Percentiles rank a stretch among this genome's conserved stretches.
Evolutionary conservation across 257 asterid genomes (phyloP).

Genomic region (Forsythia suspensa): DNA sequence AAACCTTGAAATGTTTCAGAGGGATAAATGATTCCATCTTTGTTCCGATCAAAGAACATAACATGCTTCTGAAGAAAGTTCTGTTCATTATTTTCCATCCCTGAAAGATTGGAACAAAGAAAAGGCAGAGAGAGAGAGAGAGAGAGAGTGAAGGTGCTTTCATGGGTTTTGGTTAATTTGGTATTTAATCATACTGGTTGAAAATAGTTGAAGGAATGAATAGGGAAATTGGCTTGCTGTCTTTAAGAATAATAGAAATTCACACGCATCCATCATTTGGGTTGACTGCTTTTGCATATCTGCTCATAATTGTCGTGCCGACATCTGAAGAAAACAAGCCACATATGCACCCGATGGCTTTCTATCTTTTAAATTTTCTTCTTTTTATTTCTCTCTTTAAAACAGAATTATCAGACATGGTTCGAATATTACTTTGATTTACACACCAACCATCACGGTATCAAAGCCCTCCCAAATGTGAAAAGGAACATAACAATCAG

Average conservation of each 20-base stretch:
- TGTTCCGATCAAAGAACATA: slow-evolving; percentile 74
- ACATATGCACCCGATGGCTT: background rate
- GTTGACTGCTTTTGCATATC: background rate
- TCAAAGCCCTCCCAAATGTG: too few relatives aligned
- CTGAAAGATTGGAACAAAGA: background rate
- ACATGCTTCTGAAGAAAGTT: slow-evolving; percentile 63
- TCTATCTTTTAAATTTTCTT: background rate
- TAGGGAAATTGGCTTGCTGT: background rate
- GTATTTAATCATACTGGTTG: background rate
- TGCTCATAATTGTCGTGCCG: background rate
- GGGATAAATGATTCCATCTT: slow-evolving; percentile 71
- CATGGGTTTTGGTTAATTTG: background rate
- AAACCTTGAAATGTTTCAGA: slow-evolving; percentile 81
- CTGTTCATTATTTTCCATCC: slow-evolving; percentile 25
- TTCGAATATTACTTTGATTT: background rate
- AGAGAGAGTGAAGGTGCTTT: background rate
- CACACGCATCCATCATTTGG: background rate
- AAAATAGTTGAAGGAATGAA: background rate
- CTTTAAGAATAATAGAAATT: background rate
- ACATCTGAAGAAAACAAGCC: background rate
- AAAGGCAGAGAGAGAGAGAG: background rate
- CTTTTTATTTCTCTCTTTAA: background rate
- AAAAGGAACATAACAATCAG: too few relatives aligned
- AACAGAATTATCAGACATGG: background rate
- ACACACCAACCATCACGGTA: too few relatives aligned